Evolutionary conservation across 148 eudicot species (phyloP).

Genomic region (Rheum nobile): DNA sequence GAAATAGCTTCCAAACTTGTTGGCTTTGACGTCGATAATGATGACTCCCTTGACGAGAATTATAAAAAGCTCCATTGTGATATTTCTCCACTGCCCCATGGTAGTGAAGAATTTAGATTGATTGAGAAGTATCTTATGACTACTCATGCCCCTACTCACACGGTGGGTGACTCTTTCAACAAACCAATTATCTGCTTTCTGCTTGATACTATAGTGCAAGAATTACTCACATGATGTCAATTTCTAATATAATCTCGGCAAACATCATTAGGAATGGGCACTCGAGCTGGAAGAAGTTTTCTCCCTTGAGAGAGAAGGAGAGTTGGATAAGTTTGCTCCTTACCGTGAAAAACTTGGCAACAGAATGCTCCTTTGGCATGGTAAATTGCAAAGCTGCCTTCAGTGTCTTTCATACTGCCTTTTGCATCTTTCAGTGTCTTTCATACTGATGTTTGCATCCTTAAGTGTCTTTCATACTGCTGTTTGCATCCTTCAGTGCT

Average conservation of each 20-base stretch:
- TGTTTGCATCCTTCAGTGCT: neutral
- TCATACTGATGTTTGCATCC: no score
- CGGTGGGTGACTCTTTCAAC: constrained; percentile 35
- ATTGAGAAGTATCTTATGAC: constrained; percentile 85
- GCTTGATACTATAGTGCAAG: neutral
- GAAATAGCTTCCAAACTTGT: constrained; percentile 95
- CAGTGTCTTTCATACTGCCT: neutral
- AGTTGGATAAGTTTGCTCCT: constrained; percentile 68
- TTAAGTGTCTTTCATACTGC: neutral
- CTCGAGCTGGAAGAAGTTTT: constrained; percentile 95
- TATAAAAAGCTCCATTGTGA: constrained; percentile 78
- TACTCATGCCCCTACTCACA: constrained; percentile 99
- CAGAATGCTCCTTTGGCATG: constrained; percentile 99
- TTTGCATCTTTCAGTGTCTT: neutral
- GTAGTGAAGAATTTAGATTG: constrained; percentile 67
- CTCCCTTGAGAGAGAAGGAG: constrained; percentile 78
- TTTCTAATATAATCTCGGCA: neutral
- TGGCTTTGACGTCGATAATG: constrained; percentile 73
- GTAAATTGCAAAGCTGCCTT: constrained; percentile 23
- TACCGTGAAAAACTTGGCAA: constrained; percentile 75
- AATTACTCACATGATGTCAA: neutral
- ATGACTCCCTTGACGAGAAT: constrained; percentile 73
- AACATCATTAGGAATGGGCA: constrained; percentile 55
- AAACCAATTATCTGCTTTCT: neutral
- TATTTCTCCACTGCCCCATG: constrained; percentile 68